Conservation (phyloP, 495 filamentous ascomycete genomes). For the Daldinia caldariorum region DNA sequence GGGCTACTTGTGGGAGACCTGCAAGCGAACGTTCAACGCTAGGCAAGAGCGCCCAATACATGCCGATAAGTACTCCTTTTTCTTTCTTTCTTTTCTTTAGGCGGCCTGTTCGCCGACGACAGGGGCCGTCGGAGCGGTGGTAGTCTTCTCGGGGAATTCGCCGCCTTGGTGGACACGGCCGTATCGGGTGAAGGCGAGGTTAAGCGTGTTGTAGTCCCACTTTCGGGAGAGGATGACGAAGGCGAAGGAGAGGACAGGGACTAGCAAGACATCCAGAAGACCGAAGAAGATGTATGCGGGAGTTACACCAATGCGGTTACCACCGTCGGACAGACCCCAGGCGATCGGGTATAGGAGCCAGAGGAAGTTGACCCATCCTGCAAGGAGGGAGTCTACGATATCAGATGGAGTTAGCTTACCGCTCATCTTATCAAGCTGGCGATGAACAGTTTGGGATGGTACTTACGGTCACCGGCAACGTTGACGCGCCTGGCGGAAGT, state of each 20-base stretch:
- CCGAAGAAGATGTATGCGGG: conserved; percentile 58
- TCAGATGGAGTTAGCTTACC: conserved; percentile 14
- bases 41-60: conserved; percentile 9
- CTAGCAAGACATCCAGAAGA: conserved; percentile 55
- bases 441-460: background rate
- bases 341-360: conserved; percentile 62
- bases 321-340: conserved; percentile 59
- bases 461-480: conserved; percentile 49
- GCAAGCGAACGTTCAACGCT: conserved; percentile 34
- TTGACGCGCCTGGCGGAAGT: conserved; percentile 51
- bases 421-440: background rate
- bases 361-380: conserved; percentile 56
- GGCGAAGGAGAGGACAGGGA: conserved; percentile 50
- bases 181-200: conserved; percentile 64
- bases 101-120: conserved; percentile 44
- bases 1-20: conserved; percentile 14
- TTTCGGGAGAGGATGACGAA: conserved; percentile 52
- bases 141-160: conserved; percentile 58
- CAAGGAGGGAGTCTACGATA: conserved; percentile 48
- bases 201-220: conserved; percentile 60
- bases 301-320: conserved; percentile 57
- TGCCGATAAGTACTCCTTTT: background rate
- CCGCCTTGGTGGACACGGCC: conserved; percentile 57
- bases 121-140: conserved; percentile 41
- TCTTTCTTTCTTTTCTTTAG: conserved; percentile 17